These are phyloP conservation scores for Colletotrichum sp. DNA, from an alignment of 2,329 filamentous ascomycete genomes.

Conservation along the genomic window DNA sequence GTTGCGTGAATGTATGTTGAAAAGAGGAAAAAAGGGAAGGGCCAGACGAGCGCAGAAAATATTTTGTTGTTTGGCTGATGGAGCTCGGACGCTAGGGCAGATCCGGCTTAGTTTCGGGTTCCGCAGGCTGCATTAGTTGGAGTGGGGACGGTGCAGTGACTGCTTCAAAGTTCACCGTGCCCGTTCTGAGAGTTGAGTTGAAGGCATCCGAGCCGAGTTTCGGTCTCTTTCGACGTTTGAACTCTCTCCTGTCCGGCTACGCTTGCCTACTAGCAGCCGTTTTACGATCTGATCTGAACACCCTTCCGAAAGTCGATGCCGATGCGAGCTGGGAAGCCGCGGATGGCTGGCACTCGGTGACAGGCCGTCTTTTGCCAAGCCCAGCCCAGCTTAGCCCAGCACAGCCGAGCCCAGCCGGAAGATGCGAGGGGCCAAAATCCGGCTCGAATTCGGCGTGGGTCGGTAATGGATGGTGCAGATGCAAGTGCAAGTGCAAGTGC, in stretches of 20 bases:
- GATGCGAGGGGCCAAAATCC: background rate
- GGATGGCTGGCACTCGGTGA: background rate
- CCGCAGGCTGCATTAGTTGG: background rate
- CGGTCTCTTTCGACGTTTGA: background rate
- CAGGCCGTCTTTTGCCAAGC: background rate
- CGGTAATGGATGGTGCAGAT: background rate
- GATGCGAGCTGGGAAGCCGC: background rate
- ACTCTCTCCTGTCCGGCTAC: background rate
- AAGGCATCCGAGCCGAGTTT: background rate
- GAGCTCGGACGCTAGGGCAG: background rate
- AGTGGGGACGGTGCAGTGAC: background rate
- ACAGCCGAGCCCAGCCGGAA: background rate
- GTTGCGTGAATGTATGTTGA: slow-evolving; percentile 16
- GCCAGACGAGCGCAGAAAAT: slow-evolving; percentile 3
- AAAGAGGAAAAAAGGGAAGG: background rate
- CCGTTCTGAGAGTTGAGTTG: background rate
- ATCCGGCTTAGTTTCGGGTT: slow-evolving; percentile 2
- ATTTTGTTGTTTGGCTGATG: background rate
- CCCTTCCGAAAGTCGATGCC: background rate
- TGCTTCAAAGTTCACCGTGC: background rate
- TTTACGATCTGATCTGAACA: background rate
- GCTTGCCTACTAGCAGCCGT: background rate
- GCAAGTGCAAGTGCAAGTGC: background rate
- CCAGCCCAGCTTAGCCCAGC: background rate
- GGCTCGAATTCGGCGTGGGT: background rate